These are phyloP conservation scores for Halteria grandinella DNA, from an alignment of 73 alveolate genomes.

Conservation along the genomic window DNA sequence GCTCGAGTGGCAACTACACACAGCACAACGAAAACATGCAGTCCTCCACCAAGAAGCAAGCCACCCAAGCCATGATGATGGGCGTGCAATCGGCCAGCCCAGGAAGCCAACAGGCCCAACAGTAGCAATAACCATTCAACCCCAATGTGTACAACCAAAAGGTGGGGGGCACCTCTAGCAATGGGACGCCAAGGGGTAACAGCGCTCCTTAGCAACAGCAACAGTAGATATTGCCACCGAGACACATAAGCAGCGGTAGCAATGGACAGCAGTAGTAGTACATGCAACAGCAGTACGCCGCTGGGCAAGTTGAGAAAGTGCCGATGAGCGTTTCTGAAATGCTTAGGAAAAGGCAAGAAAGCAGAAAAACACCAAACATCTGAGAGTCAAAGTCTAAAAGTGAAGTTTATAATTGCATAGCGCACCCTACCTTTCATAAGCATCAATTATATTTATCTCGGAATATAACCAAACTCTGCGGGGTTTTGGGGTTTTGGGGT, in stretches of 20 bases:
- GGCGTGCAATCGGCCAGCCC: background rate
- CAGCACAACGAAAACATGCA: background rate
- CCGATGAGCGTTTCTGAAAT: constrained; percentile 28
- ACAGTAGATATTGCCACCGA: constrained; percentile 41
- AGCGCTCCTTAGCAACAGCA: background rate
- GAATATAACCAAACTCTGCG: too few species aligned
- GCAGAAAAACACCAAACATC: background rate
- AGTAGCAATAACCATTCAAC: constrained; percentile 19
- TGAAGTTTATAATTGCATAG: too few species aligned
- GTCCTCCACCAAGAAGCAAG: background rate
- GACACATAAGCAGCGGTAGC: constrained; percentile 22
- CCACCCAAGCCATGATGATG: background rate
- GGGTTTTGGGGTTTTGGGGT: too few species aligned
- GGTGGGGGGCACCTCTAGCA: background rate
- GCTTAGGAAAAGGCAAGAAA: constrained; percentile 40
- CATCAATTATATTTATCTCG: too few species aligned
- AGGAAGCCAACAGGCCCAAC: background rate
- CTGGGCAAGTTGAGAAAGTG: background rate
- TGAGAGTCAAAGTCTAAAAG: background rate
- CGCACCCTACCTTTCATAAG: too few species aligned
- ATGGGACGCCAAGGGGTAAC: background rate
- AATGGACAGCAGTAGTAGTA: background rate
- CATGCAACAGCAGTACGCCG: background rate
- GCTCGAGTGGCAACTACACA: background rate
- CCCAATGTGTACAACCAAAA: constrained; percentile 31